phyloP scores from a whole-genome alignment of 2,329 filamentous ascomycete species.

The Calonectria hawksworthii region DNA sequence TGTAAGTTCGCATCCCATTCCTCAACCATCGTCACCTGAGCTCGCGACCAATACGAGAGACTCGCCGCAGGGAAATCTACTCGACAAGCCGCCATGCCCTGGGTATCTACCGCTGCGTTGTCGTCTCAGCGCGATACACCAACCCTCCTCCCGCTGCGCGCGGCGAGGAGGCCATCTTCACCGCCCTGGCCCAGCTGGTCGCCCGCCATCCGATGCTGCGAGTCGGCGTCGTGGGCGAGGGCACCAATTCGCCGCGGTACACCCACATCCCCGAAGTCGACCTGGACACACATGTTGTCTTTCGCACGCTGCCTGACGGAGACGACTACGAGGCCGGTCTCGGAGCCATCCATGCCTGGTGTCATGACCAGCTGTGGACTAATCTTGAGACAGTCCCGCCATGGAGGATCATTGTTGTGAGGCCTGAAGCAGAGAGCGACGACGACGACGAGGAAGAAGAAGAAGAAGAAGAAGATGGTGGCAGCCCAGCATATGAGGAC shows the following conservation, averaged over 20 bases:
- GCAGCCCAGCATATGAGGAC: conserved; percentile 48
- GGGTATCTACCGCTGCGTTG: conserved; percentile 63
- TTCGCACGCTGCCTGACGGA: conserved; percentile 41
- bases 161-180: conserved; percentile 46
- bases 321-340: conserved; percentile 49
- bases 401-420: conserved; percentile 62
- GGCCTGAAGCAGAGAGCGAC: conserved; percentile 29
- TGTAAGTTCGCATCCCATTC: conserved; percentile 36
- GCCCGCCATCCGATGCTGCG: conserved; percentile 61
- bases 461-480: not conserved
- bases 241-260: conserved; percentile 59
- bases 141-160: conserved; percentile 17
- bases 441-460: not conserved
- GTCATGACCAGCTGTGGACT: conserved; percentile 58
- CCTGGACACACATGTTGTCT: conserved; percentile 59
- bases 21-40: not conserved
- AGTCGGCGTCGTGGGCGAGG: conserved; percentile 62
- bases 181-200: conserved; percentile 57
- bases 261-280: conserved; percentile 59
- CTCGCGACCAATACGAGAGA: conserved; percentile 9
- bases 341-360: conserved; percentile 51
- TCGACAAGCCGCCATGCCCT: conserved; percentile 62
- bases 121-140: conserved; percentile 60
- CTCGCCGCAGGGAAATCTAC: conserved; percentile 57
- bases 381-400: conserved; percentile 57